Percentiles rank a stretch among this genome's conserved stretches.
Evolutionary conservation across 2,329 filamentous ascomycete genomes (phyloP).

Genomic region (Sporothrix pseudoabietina): DNA sequence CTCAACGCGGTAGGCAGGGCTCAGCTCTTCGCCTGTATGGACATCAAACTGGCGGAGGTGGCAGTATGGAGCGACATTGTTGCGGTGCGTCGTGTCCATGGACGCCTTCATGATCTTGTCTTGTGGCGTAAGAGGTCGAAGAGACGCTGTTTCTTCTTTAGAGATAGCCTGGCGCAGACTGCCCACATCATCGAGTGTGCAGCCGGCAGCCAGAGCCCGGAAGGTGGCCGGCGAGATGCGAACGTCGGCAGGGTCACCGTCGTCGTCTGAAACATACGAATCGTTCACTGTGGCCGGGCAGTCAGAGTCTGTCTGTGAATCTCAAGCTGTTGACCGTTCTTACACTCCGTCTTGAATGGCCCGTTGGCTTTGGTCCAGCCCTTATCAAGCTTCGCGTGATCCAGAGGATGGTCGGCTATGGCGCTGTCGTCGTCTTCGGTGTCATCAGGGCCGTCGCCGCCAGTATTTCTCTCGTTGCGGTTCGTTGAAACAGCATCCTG

Average conservation of each 20-base stretch:
- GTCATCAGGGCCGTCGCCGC: neutral
- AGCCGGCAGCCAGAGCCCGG: slow-evolving; percentile 32
- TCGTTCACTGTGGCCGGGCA: slow-evolving; percentile 26
- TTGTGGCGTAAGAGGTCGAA: slow-evolving; percentile 29
- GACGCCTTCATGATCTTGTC: slow-evolving; percentile 31
- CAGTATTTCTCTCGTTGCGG: neutral
- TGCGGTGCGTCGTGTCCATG: slow-evolving; percentile 22
- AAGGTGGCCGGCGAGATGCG: slow-evolving; percentile 34
- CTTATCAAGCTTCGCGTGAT: slow-evolving; percentile 22
- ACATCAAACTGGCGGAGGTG: slow-evolving; percentile 39
- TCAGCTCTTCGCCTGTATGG: slow-evolving; percentile 34
- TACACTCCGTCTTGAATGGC: slow-evolving; percentile 3
- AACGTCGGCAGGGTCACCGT: slow-evolving; percentile 44
- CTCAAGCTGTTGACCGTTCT: neutral
- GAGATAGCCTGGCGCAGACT: neutral
- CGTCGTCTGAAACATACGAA: slow-evolving; percentile 45
- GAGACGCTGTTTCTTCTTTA: neutral
- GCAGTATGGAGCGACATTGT: slow-evolving; percentile 18
- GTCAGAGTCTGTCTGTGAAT: neutral
- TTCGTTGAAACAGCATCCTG: neutral
- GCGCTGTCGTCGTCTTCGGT: neutral
- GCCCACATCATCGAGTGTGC: slow-evolving; percentile 29
- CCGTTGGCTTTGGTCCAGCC: slow-evolving; percentile 32
- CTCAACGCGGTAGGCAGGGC: slow-evolving; percentile 33
- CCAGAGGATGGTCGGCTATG: slow-evolving; percentile 22